Conservation (phyloP, 805 yeast species). For the Metschnikowia dekortorum region DNA sequence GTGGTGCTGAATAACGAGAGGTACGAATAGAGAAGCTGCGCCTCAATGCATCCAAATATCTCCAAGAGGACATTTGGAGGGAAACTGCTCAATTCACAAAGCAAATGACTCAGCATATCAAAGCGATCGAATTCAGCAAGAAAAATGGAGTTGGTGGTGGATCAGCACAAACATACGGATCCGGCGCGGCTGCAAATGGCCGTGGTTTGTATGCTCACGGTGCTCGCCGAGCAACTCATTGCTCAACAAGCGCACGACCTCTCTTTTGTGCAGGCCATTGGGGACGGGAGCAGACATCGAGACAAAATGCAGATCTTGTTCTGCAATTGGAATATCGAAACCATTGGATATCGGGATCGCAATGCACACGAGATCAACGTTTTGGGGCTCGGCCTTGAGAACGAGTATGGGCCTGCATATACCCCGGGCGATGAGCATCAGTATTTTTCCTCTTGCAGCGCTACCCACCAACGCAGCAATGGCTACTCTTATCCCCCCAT, state of each 20-base stretch:
- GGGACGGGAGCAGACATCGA: too few relatives aligned
- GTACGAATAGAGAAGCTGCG: background rate
- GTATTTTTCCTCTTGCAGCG: slow-evolving; percentile 1
- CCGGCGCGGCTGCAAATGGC: slow-evolving; percentile 3
- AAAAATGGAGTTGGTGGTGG: background rate
- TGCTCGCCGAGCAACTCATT: background rate
- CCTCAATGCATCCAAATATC: slow-evolving; percentile 1
- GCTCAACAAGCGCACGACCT: too few relatives aligned
- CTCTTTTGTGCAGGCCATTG: too few relatives aligned
- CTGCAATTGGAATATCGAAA: too few relatives aligned
- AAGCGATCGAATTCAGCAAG: slow-evolving; percentile 1
- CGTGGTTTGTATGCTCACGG: background rate
- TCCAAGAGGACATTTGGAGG: slow-evolving; percentile 1
- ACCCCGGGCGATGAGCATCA: slow-evolving; percentile 15
- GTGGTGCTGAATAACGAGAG: background rate
- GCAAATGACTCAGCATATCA: slow-evolving; percentile 1
- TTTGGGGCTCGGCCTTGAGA: too few relatives aligned
- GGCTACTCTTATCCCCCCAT: slow-evolving; percentile 95
- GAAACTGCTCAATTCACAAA: background rate
- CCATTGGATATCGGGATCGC: too few relatives aligned
- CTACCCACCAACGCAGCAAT: slow-evolving; percentile 31
- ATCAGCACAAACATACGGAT: background rate
- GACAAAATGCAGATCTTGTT: too few relatives aligned
- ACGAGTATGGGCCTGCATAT: background rate
- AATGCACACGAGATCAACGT: too few relatives aligned